Evolutionary conservation across 257 asterid species (phyloP), one percentile per base, ranked within the genome.

Genomic region (Fraxinus americana): DNA sequence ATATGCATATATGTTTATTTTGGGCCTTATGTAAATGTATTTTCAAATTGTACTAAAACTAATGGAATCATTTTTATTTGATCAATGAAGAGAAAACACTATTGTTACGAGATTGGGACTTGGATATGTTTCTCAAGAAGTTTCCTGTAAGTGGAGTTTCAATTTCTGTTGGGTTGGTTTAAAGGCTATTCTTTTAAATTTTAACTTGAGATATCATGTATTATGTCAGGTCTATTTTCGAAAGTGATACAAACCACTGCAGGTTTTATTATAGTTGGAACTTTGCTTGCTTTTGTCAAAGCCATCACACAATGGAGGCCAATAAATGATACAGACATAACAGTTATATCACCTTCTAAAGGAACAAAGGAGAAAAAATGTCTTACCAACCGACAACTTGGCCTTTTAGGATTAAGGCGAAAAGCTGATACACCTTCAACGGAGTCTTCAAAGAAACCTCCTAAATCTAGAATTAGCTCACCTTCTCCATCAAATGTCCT

Each of bases 341-440:
- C 77, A 50, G 85, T 88, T 76, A 72, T 77, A 67, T 91, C 96
- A 68, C 86, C 93, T 74, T 70, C 91, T 66, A 86, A 87, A 77
- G 97, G 97, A 83, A 83, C 84, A 17, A 90, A 86, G 85, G 91
- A 90, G 87, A 81, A 89, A 52, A 73, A 80, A 63, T 82, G 77
- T 73, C 98, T 95, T 52, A 90, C 91, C 45, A 83, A 87, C 48
- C 82, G 97, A 57, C 99, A 95, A 81, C 83, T 95, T 76, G 90
- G 88, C 50, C 97, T 93, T 82, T 75, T 95, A 35, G 99, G 98
- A 29, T 81, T 91, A 77, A 91, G 77, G 79, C 86, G 93, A 38
- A 91, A 85, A 81, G 86, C 79, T 81, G 92, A 85, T 75, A 81
- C 61, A 66, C 76, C 75, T 70, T 72, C 79, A 1, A 78, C 78